Evolutionary conservation across 768 basidiomycete species (phyloP).

Genomic region (Kwoniella botswanensis): DNA sequence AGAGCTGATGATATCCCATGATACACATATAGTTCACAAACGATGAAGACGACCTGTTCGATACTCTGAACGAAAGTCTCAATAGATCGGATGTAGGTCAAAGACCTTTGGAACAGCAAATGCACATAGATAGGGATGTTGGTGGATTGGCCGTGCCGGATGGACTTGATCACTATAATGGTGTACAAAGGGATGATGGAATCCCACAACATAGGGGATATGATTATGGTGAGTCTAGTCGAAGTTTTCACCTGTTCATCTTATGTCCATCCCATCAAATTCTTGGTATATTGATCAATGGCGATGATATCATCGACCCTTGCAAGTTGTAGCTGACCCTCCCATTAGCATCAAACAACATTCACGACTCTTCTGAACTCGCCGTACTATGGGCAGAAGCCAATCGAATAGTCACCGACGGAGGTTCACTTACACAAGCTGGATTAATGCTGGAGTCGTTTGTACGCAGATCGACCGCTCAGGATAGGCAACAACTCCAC

Average conservation of each 20-base stretch:
- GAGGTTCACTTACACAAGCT: constrained; percentile 86
- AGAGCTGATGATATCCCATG: too few species aligned
- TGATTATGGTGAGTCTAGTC: constrained; percentile 70
- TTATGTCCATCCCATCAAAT: not conserved
- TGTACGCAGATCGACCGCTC: constrained; percentile 59
- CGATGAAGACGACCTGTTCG: constrained; percentile 53
- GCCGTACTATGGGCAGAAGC: constrained; percentile 62
- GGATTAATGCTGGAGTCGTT: constrained; percentile 87
- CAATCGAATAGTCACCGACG: constrained; percentile 74
- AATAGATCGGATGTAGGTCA: constrained; percentile 44
- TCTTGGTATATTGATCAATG: not conserved
- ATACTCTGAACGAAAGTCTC: constrained; percentile 53
- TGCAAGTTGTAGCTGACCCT: not conserved
- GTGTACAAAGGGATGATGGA: constrained; percentile 64
- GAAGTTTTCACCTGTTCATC: not conserved
- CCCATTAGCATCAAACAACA: not conserved
- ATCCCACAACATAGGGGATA: constrained; percentile 76
- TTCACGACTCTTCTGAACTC: constrained; percentile 7
- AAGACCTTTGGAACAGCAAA: constrained; percentile 32
- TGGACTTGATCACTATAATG: constrained; percentile 18
- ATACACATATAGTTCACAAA: constrained; percentile 43
- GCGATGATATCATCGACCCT: too few species aligned
- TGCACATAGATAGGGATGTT: constrained; percentile 8
- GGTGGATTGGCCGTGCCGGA: constrained; percentile 5
- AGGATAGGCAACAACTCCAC: constrained; percentile 16